Evolutionary conservation across 352 stramenopile species (phyloP), one percentile per base, ranked within the genome.

Genomic region (Blastocystis sp.): DNA sequence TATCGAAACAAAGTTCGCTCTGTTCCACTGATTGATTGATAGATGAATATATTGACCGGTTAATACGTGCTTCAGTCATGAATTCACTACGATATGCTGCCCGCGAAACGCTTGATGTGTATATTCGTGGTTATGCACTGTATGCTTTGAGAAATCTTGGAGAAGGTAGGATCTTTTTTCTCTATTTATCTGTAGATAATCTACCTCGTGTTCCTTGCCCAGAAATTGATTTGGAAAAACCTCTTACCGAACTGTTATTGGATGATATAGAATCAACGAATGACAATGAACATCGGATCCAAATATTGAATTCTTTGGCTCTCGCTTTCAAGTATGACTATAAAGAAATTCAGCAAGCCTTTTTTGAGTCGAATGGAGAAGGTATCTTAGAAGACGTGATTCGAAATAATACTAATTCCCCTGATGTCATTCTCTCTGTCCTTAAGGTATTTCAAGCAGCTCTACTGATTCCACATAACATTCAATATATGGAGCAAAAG

Each of bases 91-190:
- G 62, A 43, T 50, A 45, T 39, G 55, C 50, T 29, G 73, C 20
- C 5, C 29, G 62, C 47, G 62, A n/a, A 9, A 84, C 50, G 3
- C 26, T 43, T 45, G 73, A 84, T 43, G 37, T 68, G 45, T 45
- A 50, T 26, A 84, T 84, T 84, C 73, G 73, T 23, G 55, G 73
- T 45, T 84, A 84, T 45, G 73, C 73, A 5, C 2, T 84, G 15
- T 66, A 68, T 11, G 55, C 73, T 3, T 55, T 84, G 26, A 23
- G 43, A 6, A n/a, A 23, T 50, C 45, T 84, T 37, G 73, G 54
- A 7, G 50, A 53, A 29, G 18, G 73, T 84, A 43, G 8, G 23
- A 62, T 8, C 15, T 50, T 18, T 18, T 53, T n/a, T 20, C 29
- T 26, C 3, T 39, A 50, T 9, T 68, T 34, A 39, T 15, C 37